These are phyloP conservation scores for Erucastrum elatum DNA, from an alignment of 345 rosid species.

Conservation along the genomic window DNA sequence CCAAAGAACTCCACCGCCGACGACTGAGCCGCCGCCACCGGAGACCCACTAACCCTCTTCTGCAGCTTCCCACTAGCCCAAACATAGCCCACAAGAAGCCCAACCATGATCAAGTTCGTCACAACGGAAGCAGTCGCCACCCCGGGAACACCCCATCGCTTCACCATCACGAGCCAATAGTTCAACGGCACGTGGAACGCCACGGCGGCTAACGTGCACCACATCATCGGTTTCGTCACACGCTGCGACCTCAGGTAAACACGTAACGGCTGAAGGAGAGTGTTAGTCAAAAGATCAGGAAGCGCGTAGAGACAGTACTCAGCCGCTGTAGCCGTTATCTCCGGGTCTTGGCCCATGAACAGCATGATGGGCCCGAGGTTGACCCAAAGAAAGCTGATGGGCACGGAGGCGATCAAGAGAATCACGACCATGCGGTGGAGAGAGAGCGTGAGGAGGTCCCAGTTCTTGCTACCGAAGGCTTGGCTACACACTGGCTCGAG, in stretches of 20 bases:
- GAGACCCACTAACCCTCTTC: conserved; percentile 46
- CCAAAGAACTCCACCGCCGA: conserved; percentile 47
- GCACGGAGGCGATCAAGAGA: conserved; percentile 67
- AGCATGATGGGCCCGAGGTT: conserved; percentile 84
- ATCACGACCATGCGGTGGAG: conserved; percentile 87
- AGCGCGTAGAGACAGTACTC: conserved; percentile 78
- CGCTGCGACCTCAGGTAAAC: conserved; percentile 88
- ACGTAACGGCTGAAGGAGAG: conserved; percentile 78
- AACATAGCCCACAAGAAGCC: conserved; percentile 72
- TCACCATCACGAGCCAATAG: conserved; percentile 57
- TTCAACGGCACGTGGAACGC: conserved; percentile 82
- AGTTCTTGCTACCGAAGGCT: conserved; percentile 88
- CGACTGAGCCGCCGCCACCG: conserved; percentile 37
- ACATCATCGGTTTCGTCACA: conserved; percentile 95
- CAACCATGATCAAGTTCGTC: conserved; percentile 84
- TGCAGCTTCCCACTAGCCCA: conserved; percentile 61
- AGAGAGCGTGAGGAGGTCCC: conserved; percentile 83
- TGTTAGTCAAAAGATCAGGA: conserved; percentile 90
- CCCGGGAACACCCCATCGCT: conserved; percentile 78
- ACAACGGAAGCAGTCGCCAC: conserved; percentile 94
- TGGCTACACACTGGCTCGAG: conserved; percentile 98
- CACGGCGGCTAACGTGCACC: conserved; percentile 80
- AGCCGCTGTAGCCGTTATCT: conserved; percentile 83
- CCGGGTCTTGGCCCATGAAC: conserved; percentile 77
- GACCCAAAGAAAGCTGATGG: conserved; percentile 83